A percentile compares a stretch with the other conserved stretches of the same genome.
phyloP scores from a whole-genome alignment of 768 basidiomycete species.

The Xerocomellus amylosporus region DNA sequence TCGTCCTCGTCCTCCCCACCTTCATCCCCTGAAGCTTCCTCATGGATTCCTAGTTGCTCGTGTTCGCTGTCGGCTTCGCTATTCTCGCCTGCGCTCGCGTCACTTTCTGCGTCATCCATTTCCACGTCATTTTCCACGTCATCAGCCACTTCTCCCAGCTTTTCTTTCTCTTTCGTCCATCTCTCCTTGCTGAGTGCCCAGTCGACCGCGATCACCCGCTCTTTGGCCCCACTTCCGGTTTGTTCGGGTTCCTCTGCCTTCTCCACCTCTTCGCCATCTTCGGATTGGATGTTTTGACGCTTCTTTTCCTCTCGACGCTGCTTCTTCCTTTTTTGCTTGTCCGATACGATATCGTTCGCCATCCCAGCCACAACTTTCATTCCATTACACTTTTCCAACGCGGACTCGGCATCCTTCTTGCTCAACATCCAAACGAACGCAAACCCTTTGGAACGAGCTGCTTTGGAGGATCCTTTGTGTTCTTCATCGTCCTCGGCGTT shows the following conservation, averaged over 20 bases:
- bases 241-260: slow-evolving; percentile 35
- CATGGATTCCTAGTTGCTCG: slow-evolving; percentile 45
- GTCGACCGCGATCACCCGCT: slow-evolving; percentile 85
- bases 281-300: slow-evolving; percentile 28
- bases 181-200: slow-evolving; percentile 95
- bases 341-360: slow-evolving; percentile 51
- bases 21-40: slow-evolving; percentile 27
- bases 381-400: slow-evolving; percentile 78
- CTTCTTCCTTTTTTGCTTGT: slow-evolving; percentile 70
- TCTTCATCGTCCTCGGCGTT: slow-evolving; percentile 33
- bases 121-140: slow-evolving; percentile 28
- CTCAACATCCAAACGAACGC: slow-evolving; percentile 95
- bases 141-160: slow-evolving; percentile 37
- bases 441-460: slow-evolving; percentile 65
- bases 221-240: slow-evolving; percentile 38
- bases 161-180: slow-evolving; percentile 79
- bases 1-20: slow-evolving; percentile 29
- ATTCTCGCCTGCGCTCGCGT: slow-evolving; percentile 20
- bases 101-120: slow-evolving; percentile 31
- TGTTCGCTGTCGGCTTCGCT: slow-evolving; percentile 39
- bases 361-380: slow-evolving; percentile 63
- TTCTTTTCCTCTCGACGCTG: slow-evolving; percentile 52
- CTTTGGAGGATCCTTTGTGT: slow-evolving; percentile 7
- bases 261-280: slow-evolving; percentile 36
- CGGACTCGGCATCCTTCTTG: slow-evolving; percentile 79